phyloP scores from a whole-genome alignment of 2,329 filamentous ascomycete genomes.

The Hypoxylon sp. region DNA sequence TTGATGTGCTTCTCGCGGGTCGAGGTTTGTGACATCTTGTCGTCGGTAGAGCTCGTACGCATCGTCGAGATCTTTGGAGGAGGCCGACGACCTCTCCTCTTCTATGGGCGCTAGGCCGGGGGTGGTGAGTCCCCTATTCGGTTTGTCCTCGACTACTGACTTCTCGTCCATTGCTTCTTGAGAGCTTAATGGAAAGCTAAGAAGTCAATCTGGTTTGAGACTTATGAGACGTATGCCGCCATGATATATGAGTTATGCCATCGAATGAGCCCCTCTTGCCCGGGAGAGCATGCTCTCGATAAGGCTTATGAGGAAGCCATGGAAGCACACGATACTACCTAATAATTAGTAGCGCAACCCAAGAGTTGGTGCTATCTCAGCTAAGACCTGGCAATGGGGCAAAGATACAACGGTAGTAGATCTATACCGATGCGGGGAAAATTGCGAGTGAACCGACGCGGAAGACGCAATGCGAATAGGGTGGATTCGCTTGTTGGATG shows the following conservation, averaged over 20 bases:
- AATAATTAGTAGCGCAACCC: slow-evolving; percentile 19
- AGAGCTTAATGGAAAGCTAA: not conserved
- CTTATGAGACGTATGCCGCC: not conserved
- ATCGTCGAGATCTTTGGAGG: slow-evolving; percentile 50
- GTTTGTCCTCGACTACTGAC: slow-evolving; percentile 16
- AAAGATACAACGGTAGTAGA: slow-evolving; percentile 12
- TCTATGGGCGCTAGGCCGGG: slow-evolving; percentile 8
- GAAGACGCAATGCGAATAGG: not conserved
- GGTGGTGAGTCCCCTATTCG: not conserved
- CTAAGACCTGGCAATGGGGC: not conserved
- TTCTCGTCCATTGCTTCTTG: slow-evolving; percentile 39
- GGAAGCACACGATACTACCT: slow-evolving; percentile 23
- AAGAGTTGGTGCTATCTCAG: slow-evolving; percentile 6
- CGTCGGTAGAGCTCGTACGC: slow-evolving; percentile 51
- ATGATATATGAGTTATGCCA: not conserved
- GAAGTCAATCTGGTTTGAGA: not conserved
- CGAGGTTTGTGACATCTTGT: slow-evolving; percentile 43
- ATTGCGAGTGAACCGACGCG: not conserved
- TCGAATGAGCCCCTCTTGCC: not conserved
- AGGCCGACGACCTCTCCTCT: slow-evolving; percentile 37
- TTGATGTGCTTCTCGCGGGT: slow-evolving; percentile 46
- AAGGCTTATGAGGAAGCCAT: slow-evolving; percentile 18
- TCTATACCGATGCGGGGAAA: slow-evolving; percentile 31
- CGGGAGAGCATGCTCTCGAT: slow-evolving; percentile 11
- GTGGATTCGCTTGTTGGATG: not conserved